These are phyloP conservation scores for Suillus cothurnatus DNA, from an alignment of 768 basidiomycete species.

Conservation along the genomic window DNA sequence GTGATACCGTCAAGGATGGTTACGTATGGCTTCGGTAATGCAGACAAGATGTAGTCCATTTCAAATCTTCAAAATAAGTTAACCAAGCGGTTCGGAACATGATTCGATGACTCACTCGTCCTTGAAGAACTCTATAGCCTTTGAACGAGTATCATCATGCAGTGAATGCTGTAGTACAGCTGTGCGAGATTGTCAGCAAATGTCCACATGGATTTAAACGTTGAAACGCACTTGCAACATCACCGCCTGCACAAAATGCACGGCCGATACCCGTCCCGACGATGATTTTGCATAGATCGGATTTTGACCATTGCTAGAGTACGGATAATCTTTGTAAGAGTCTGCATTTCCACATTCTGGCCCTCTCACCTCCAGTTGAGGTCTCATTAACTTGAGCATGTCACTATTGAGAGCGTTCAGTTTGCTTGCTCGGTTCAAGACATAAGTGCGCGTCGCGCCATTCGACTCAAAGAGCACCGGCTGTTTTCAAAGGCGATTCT, in stretches of 20 bases:
- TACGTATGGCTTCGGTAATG: slow-evolving; percentile 85
- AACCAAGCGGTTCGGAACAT: slow-evolving; percentile 5
- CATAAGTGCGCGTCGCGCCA: slow-evolving; percentile 63
- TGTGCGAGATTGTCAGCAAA: slow-evolving; percentile 29
- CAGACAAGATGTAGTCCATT: slow-evolving; percentile 71
- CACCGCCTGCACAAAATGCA: slow-evolving; percentile 94
- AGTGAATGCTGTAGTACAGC: slow-evolving; percentile 59
- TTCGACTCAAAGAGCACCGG: slow-evolving; percentile 73
- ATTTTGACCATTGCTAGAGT: slow-evolving; percentile 70
- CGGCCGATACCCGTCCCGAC: slow-evolving; percentile 70
- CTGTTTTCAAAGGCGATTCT: slow-evolving; percentile 26
- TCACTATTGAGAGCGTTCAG: slow-evolving; percentile 80
- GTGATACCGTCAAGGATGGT: slow-evolving; percentile 89
- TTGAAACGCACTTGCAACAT: slow-evolving; percentile 74
- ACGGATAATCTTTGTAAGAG: slow-evolving; percentile 14
- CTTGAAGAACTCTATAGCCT: slow-evolving; percentile 88
- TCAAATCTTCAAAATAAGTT: slow-evolving; percentile 61
- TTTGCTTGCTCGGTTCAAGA: slow-evolving; percentile 78
- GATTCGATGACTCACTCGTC: slow-evolving; percentile 65
- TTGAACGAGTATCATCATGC: slow-evolving; percentile 50
- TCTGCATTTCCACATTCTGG: neutral
- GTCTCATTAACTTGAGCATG: slow-evolving; percentile 73
- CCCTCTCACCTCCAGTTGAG: slow-evolving; percentile 73
- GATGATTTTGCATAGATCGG: slow-evolving; percentile 71
- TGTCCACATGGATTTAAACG: slow-evolving; percentile 5